phyloP scores from a whole-genome alignment of 106 monocot species.

The Allium fistulosum region DNA sequence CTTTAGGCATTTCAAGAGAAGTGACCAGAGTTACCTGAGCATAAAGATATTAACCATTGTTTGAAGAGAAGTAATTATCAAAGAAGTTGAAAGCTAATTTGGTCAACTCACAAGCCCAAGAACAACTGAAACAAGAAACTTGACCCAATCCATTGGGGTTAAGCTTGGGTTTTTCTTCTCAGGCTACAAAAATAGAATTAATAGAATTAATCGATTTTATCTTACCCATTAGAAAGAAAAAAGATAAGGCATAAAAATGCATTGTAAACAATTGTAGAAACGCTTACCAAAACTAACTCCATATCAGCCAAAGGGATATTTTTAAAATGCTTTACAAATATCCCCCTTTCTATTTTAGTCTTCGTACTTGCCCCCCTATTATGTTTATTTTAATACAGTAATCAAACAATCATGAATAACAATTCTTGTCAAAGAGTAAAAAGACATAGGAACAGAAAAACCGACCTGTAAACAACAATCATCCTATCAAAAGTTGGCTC shows the following conservation, averaged over 20 bases:
- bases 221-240: neutral
- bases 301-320: constrained; percentile 98
- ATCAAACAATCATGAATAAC: no score
- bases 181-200: constrained; percentile 40
- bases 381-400: neutral
- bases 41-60: neutral
- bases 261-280: neutral
- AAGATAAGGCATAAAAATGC: no score
- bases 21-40: constrained; percentile 62
- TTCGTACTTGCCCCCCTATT: constrained; percentile 54
- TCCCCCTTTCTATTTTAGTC: constrained; percentile 56
- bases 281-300: constrained; percentile 89
- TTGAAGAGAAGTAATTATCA: constrained; percentile 4
- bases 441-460: neutral
- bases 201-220: neutral
- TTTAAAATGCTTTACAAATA: constrained; percentile 84
- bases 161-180: constrained; percentile 98
- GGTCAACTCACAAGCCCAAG: constrained; percentile 66
- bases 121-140: constrained; percentile 71
- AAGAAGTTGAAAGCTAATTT: neutral
- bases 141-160: constrained; percentile 95
- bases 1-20: constrained; percentile 80
- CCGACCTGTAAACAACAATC: constrained; percentile 89
- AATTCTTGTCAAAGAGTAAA: neutral
- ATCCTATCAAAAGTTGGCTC: constrained; percentile 97